Base-by-base conservation (phyloP, 371 early-diverging fungal genomes). In the Mucor racemosus region DNA sequence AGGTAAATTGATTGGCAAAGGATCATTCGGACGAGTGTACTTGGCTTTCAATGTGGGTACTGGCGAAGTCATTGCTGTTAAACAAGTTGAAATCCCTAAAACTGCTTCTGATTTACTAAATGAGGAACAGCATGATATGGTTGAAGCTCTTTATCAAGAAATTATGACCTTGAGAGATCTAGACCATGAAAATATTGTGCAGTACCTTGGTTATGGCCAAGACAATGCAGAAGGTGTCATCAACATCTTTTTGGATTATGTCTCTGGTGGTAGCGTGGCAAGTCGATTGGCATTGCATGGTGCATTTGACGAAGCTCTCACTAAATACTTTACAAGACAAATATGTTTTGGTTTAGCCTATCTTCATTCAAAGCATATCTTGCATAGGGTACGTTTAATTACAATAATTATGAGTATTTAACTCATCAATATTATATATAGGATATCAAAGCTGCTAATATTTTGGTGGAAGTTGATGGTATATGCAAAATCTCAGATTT, bases 361-460 rank as follows among this genome's bases (percentile, higher is more conserved):
- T 78, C 85, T 99, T 21, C 99, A 99, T 75, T 88, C 87, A 40
- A 90, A 88, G 67, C 88, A 88, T 44, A 96, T 99, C 54, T 86
- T 98, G 36, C 99, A 99, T 72, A 85, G 80, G 65, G 75, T 69
- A 54, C 63, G 60, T 35, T 8, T 11, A 10, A 53, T 4, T 13
- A 7, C 11, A 38, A 38, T 11, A 26, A 31, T 26, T 26, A 5
- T 26, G 21, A 11, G 21, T 5, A 9, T 21, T 6, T 31, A 5
- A 31, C 42, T 40, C 13, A 36, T 21, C 40, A 13, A 19, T 1
- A n/a, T 21, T 21, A 31, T 7, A 26, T 50, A 21, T 66, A 84
- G 84, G 89, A 97, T 79, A 97, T 99, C 74, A 99, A 99, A 80
- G 95, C 97, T 35, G 97, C 94, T 19, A 99, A 99, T 77, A 94